These are phyloP conservation scores for Picea sitchensis DNA, from an alignment of 75 land plant genomes.

Conservation along the genomic window DNA sequence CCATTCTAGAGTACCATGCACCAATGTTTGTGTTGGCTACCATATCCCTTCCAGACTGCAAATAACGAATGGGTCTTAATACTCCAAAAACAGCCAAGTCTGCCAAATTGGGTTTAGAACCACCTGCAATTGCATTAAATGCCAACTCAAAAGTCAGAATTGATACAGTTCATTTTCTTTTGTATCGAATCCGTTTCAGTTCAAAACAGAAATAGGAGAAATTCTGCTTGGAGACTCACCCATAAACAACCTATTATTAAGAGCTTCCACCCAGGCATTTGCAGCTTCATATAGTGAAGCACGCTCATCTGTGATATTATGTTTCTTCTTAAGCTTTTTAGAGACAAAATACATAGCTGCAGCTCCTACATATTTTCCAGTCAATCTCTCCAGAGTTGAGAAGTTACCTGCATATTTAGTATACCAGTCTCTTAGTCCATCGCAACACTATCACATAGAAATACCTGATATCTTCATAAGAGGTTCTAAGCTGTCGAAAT, in stretches of 20 bases:
- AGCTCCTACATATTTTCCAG: constrained; percentile 93
- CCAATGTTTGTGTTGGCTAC: constrained; percentile 80
- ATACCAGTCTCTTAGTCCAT: neutral
- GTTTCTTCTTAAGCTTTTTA: constrained; percentile 85
- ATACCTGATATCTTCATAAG: neutral
- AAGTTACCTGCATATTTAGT: constrained; percentile 69
- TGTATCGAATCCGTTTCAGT: neutral
- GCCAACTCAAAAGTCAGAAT: neutral
- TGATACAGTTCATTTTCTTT: neutral
- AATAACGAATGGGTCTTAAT: constrained; percentile 79
- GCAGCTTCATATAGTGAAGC: constrained; percentile 90
- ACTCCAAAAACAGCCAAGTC: constrained; percentile 98
- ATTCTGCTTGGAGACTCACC: constrained; percentile 32
- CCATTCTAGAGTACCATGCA: constrained; percentile 89
- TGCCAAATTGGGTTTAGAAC: constrained; percentile 84
- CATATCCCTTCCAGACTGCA: constrained; percentile 87
- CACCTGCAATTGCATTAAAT: constrained; percentile 48
- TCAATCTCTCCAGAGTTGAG: constrained; percentile 68
- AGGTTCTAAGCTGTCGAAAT: neutral
- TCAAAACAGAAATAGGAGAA: neutral
- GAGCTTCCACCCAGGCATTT: constrained; percentile 86
- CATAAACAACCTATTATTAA: constrained; percentile 75
- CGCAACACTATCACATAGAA: neutral
- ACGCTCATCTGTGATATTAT: constrained; percentile 93
- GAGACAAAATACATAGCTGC: constrained; percentile 94